These are phyloP conservation scores for Spergularia marina DNA, from an alignment of 148 eudicot genomes.

Conservation along the genomic window DNA sequence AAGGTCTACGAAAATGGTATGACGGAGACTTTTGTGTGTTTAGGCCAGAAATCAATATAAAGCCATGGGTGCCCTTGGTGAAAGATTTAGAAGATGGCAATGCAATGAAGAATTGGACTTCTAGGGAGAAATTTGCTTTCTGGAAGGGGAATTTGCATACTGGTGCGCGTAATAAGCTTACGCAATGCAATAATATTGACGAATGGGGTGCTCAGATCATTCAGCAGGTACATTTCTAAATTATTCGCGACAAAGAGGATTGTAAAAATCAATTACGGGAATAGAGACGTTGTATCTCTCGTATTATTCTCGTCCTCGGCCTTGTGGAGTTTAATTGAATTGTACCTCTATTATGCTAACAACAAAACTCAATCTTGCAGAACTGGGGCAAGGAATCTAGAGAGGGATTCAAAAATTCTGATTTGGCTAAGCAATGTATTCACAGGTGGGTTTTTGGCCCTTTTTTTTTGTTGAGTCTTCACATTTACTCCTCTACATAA, in stretches of 20 bases:
- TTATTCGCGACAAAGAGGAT: background rate
- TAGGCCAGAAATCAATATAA: slow-evolving; percentile 57
- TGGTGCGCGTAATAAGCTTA: slow-evolving; percentile 35
- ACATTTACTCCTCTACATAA: background rate
- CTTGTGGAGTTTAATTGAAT: too few species aligned
- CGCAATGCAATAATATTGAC: slow-evolving; percentile 38
- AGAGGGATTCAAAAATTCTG: slow-evolving; percentile 51
- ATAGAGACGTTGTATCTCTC: too few species aligned
- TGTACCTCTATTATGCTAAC: background rate
- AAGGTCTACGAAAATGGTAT: background rate
- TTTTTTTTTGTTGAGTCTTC: background rate
- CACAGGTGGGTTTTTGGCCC: slow-evolving; percentile 33
- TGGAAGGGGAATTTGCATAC: slow-evolving; percentile 56
- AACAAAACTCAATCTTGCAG: slow-evolving; percentile 29
- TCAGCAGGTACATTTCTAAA: slow-evolving; percentile 33
- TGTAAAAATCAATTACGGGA: too few species aligned
- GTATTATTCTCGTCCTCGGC: too few species aligned
- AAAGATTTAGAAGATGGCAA: slow-evolving; percentile 57
- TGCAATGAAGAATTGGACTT: slow-evolving; percentile 39
- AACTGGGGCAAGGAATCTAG: slow-evolving; percentile 47
- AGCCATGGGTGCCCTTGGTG: slow-evolving; percentile 49
- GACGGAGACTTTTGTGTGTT: background rate
- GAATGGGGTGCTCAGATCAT: slow-evolving; percentile 50
- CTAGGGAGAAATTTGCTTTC: slow-evolving; percentile 50
- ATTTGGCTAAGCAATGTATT: slow-evolving; percentile 59